Evolutionary conservation across 108 stramenopile genomes (phyloP), one percentile per base, ranked within the genome.

Genomic region (Epipyxis sp.): DNA sequence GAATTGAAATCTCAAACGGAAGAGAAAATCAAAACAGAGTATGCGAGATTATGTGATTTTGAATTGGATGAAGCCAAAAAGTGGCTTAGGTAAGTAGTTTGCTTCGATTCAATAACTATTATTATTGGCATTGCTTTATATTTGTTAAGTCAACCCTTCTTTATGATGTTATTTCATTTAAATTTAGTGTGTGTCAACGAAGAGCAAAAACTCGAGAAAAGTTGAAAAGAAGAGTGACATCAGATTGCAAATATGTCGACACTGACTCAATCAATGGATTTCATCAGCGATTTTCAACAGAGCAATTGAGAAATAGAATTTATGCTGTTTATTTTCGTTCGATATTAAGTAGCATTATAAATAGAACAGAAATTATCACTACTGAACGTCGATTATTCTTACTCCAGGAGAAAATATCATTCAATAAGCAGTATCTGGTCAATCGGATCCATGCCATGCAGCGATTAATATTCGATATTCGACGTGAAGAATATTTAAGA

Each of bases 201-300:
- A 20, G 65, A 27, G 71, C 71, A 37, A 6, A 39, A 42, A 6
- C 40, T 32, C 44, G 71, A 10, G 71, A 57, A 16, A 74, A 74
- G 50, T 25, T 74, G 13, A 74, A 74, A 32, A 37, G 71, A 10
- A 3, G 32, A 3, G 71, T 74, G 6, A 42, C 29, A 6, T 3
- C 34, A 37, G 71, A 13, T 42, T 74, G 71, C 25, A 3, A 54
- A 29, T 74, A 42, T 39, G 34, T 74, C 20, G 71, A 74, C 34
- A 74, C 71, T 32, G 71, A 74, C 6, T 35, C 13, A 16, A 57
- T 74, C 46, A 74, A 46, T 29, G 71, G 71, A 16, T 74, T 74
- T 32, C 71, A 54, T 30, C 71, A 74, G 71, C 44, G 71, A 13
- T 74, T 74, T 32, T 16, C 3, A 29, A 74, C 71, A 6, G 34